Base-by-base conservation (phyloP, 805 yeast genomes). In the Sugiyamaella boreocaroliniensis region DNA sequence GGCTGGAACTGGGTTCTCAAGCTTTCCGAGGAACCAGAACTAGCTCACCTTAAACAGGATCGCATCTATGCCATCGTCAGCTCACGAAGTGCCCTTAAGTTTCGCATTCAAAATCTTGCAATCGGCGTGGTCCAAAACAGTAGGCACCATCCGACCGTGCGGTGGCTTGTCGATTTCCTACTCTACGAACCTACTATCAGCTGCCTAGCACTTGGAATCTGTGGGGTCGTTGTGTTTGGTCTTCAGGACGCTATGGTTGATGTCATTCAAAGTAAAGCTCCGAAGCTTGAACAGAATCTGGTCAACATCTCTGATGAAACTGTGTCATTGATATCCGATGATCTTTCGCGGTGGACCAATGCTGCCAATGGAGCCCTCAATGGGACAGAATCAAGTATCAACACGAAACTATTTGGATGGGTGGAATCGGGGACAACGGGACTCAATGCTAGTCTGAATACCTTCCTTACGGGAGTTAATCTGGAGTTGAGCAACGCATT, bases 341-440 rank as follows among this genome's bases (percentile, higher is more conserved):
- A 32, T 26, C 34, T 57, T 19, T 50, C 18, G 47, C 19, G 58
- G 2, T 85, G 92, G 92, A 67, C 78, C 0, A 64, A 67, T 37
- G 69, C 73, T 12, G 80, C 89, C 0, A 89, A 89, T 61, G 53
- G 50, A 0, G 79, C 79, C 53, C 69, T 90, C 19, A 58, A 65
- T 5, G 49, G 56, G 0, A 76, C 82, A 42, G 82, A 86, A 62
- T 56, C 57, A 1, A 64, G 64, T 2, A 67, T 89, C 32, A 93
- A 93, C 66, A 69, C 74, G 2, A 78, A 82, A 40, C 57, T 89
- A 14, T 80, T 90, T 55, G 86, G 86, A 0, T 79, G 86, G 79
- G 74, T 87, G 0, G 73, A 75, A 49, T 71, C 73, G 1, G 76
- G 89, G 0, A 78, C 93, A 0, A 60, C 65, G 0, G 64, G 83